Evolutionary conservation across 2,329 filamentous ascomycete genomes (phyloP).

Genomic region (Pseudocercospora musae): DNA sequence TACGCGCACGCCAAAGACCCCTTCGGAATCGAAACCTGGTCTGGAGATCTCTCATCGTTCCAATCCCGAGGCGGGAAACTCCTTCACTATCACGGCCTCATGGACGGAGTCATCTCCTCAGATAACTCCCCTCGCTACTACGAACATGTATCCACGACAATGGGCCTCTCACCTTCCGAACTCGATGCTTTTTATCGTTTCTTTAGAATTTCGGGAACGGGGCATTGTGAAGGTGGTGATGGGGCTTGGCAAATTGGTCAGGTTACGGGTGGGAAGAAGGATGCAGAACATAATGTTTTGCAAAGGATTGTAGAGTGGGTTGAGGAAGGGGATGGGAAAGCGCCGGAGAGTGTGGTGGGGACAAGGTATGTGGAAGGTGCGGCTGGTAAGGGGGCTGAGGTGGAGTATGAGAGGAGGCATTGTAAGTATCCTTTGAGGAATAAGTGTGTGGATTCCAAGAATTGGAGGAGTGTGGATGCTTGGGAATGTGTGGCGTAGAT

Average conservation of each 20-base stretch:
- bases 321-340: constrained; percentile 28
- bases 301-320: constrained; percentile 43
- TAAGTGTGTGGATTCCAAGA: constrained; percentile 25
- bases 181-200: constrained; percentile 54
- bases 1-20: constrained; percentile 36
- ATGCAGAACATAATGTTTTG: constrained; percentile 45
- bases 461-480: constrained; percentile 26
- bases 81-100: constrained; percentile 44
- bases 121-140: constrained; percentile 48
- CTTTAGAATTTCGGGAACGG: constrained; percentile 52
- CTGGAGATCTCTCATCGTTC: constrained; percentile 42
- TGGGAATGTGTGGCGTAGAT: constrained; percentile 26
- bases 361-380: constrained; percentile 43
- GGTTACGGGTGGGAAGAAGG: constrained; percentile 19
- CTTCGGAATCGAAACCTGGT: constrained; percentile 40
- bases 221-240: constrained; percentile 49
- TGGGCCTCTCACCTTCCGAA: constrained; percentile 46
- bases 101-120: constrained; percentile 40
- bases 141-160: constrained; percentile 41
- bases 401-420: constrained; percentile 46
- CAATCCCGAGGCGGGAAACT: constrained; percentile 44
- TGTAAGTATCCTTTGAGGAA: constrained; percentile 39
- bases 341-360: constrained; percentile 35
- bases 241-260: constrained; percentile 43
- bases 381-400: constrained; percentile 36